A percentile compares a stretch with the other conserved stretches of the same genome.
Evolutionary conservation across 2,329 filamentous ascomycete species (phyloP).

Genomic region (Paraconiothyrium sp.): DNA sequence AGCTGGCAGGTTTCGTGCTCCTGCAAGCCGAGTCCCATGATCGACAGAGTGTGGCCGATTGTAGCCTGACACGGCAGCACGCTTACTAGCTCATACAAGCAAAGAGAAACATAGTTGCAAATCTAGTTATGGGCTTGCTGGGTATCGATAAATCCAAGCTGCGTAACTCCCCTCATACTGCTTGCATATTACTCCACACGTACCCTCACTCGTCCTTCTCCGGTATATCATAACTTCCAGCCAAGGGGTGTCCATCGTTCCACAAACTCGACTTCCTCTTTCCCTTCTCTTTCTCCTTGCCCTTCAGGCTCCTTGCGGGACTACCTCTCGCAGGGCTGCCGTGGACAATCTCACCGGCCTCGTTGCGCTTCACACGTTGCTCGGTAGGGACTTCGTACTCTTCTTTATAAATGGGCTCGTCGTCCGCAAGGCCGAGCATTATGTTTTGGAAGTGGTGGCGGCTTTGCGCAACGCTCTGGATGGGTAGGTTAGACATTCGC

Average conservation of each 20-base stretch:
- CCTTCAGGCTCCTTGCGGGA: conserved; percentile 23
- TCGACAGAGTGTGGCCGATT: conserved; percentile 5
- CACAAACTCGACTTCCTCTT: conserved; percentile 12
- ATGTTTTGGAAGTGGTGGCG: conserved; percentile 43
- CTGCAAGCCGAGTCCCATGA: conserved; percentile 1
- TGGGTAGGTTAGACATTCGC: background rate
- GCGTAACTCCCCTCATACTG: background rate
- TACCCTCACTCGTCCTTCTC: no score
- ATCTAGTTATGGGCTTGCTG: background rate
- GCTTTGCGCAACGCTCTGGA: conserved; percentile 42
- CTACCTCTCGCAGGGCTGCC: conserved; percentile 14
- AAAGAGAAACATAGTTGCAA: background rate
- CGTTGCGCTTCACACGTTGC: conserved; percentile 14
- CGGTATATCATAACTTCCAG: no score
- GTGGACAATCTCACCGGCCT: background rate
- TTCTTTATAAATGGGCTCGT: conserved; percentile 26
- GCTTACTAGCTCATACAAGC: background rate
- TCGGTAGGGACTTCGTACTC: conserved; percentile 27
- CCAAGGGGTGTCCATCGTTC: background rate
- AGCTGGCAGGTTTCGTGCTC: background rate
- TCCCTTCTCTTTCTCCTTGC: conserved; percentile 29
- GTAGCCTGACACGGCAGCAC: conserved; percentile 8
- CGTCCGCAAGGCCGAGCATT: conserved; percentile 35
- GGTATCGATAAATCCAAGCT: background rate
- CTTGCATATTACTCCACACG: conserved; percentile 7